These are phyloP conservation scores for Penicillium longicatenatum DNA, from an alignment of 495 filamentous ascomycete genomes.

Conservation along the genomic window DNA sequence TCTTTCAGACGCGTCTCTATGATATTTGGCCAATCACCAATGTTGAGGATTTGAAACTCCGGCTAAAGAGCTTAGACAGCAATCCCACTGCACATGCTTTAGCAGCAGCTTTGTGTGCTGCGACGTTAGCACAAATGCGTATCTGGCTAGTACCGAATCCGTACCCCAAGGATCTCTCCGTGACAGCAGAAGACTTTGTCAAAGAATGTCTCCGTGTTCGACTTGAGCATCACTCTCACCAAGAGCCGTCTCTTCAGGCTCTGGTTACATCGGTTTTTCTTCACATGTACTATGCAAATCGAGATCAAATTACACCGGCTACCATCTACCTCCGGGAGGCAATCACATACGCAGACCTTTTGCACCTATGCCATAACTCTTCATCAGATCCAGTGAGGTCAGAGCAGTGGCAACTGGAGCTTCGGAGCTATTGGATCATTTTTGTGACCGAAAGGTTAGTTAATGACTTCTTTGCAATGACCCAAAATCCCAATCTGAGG, in stretches of 20 bases:
- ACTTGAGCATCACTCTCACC: conserved; percentile 8
- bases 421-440: conserved; percentile 20
- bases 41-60: conserved; percentile 13
- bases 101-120: conserved; percentile 21
- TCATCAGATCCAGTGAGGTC: conserved; percentile 2
- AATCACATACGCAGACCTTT: conserved; percentile 16
- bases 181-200: conserved; percentile 19
- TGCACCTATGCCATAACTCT: conserved; percentile 16
- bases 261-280: conserved; percentile 20
- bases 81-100: conserved; percentile 13
- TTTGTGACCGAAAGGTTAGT: conserved; percentile 24
- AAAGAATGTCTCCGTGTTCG: conserved; percentile 21
- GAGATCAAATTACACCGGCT: conserved; percentile 18
- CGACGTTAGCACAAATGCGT: conserved; percentile 19
- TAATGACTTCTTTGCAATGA: background rate
- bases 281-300: conserved; percentile 25
- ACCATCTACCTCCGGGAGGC: conserved; percentile 21
- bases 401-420: conserved; percentile 16
- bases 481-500: background rate
- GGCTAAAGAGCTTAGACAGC: conserved; percentile 1
- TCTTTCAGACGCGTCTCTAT: conserved; percentile 15
- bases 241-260: conserved; percentile 9
- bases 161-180: conserved; percentile 2
- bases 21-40: conserved; percentile 22
- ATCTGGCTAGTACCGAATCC: conserved; percentile 10